Conservation (phyloP, 306 rosid species). For the Comarum palustre region DNA sequence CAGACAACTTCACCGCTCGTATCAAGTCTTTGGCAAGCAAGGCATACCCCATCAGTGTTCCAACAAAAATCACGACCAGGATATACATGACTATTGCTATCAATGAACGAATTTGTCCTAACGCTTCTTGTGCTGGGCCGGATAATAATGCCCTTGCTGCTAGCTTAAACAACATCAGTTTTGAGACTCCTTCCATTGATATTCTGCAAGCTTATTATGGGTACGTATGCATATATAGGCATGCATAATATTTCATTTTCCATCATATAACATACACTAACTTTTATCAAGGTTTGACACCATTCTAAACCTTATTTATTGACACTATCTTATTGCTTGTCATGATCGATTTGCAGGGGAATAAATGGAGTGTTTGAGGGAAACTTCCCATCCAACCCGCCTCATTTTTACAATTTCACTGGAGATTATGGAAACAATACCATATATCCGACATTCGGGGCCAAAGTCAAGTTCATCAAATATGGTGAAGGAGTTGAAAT, state of each 20-base stretch:
- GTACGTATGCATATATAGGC: neutral
- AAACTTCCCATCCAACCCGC: conserved; percentile 32
- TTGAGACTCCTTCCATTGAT: conserved; percentile 19
- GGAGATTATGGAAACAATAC: conserved; percentile 29
- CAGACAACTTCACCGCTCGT: conserved; percentile 15
- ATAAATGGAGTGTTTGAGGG: conserved; percentile 27
- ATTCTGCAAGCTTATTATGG: conserved; percentile 36
- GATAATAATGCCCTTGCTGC: conserved; percentile 17
- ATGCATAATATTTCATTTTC: neutral
- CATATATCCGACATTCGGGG: conserved; percentile 21
- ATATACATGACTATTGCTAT: conserved; percentile 29
- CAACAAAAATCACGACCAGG: conserved; percentile 12
- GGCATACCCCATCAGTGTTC: conserved; percentile 31
- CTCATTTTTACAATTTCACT: conserved; percentile 34
- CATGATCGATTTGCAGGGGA: conserved; percentile 18
- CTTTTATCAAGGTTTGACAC: too few species aligned
- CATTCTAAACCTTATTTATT: neutral
- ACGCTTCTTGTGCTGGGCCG: conserved; percentile 28
- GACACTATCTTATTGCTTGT: neutral
- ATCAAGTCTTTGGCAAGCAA: conserved; percentile 32
- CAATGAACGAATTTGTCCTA: conserved; percentile 27
- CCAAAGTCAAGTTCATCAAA: conserved; percentile 25
- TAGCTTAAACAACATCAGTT: conserved; percentile 39
- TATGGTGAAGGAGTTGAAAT: conserved; percentile 39
- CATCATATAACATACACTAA: neutral